phyloP scores from a whole-genome alignment of 2,329 filamentous ascomycete species.

The Aschersonia sp. region DNA sequence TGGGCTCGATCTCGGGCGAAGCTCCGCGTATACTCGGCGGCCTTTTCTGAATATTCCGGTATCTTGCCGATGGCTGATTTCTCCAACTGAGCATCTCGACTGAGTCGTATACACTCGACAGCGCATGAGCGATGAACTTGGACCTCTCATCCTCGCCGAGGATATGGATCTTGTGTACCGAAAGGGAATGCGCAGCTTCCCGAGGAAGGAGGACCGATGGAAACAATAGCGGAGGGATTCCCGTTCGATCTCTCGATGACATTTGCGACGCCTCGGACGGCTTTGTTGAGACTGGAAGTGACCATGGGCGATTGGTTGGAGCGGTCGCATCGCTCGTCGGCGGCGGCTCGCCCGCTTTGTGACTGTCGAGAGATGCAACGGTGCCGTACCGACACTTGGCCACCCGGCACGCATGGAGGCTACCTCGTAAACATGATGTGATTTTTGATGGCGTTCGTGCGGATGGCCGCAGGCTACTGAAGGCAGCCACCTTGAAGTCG shows the following conservation, averaged over 20 bases:
- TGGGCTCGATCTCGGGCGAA: constrained; percentile 8
- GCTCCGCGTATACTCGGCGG: constrained; percentile 8
- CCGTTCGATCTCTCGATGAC: no score
- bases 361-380: constrained; percentile 10
- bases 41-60: constrained; percentile 15
- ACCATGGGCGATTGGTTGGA: constrained; percentile 10
- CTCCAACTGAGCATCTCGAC: constrained; percentile 20
- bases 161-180: constrained; percentile 24
- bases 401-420: constrained; percentile 19
- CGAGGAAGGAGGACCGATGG: constrained; percentile 15
- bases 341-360: constrained; percentile 9
- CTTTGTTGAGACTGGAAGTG: constrained; percentile 5
- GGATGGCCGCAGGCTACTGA: constrained; percentile 26
- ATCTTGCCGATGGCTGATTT: constrained; percentile 11
- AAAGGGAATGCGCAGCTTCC: constrained; percentile 15
- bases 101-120: constrained; percentile 25
- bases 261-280: no score
- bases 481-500: constrained; percentile 18
- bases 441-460: constrained; percentile 24
- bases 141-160: constrained; percentile 26
- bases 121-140: constrained; percentile 24
- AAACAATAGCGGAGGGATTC: no score
- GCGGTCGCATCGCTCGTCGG: constrained; percentile 8
- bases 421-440: constrained; percentile 26
- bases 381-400: constrained; percentile 19